phyloP scores from a whole-genome alignment of 2,329 filamentous ascomycete genomes.

The Arthrinium puccinioides region DNA sequence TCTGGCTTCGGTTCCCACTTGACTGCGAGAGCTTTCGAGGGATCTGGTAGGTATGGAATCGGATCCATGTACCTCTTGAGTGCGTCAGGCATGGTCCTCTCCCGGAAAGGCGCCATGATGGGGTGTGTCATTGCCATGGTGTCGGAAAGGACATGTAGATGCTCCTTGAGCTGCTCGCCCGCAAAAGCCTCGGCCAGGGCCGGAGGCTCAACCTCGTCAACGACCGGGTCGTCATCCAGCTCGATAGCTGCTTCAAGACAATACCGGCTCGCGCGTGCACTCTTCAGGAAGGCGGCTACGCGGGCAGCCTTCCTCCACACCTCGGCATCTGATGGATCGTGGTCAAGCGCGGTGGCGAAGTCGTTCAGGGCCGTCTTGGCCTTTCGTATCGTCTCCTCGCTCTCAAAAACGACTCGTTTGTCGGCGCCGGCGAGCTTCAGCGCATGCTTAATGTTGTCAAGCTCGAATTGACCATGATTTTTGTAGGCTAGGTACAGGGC shows the following conservation, averaged over 20 bases:
- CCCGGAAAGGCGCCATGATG: constrained; percentile 49
- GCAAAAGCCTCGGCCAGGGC: constrained; percentile 57
- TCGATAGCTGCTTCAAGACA: constrained; percentile 61
- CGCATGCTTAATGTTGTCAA: constrained; percentile 63
- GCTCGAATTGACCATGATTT: constrained; percentile 83
- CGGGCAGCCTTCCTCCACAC: constrained; percentile 55
- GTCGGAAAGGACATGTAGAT: constrained; percentile 47
- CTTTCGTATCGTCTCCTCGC: constrained; percentile 27
- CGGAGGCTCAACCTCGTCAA: constrained; percentile 54
- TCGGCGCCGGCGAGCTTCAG: constrained; percentile 23
- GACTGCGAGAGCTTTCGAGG: constrained; percentile 25
- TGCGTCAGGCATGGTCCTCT: constrained; percentile 40
- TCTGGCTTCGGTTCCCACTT: constrained; percentile 11
- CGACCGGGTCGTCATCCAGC: constrained; percentile 57
- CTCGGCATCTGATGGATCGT: constrained; percentile 61
- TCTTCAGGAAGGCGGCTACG: constrained; percentile 50
- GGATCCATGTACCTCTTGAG: constrained; percentile 52
- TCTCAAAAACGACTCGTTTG: constrained; percentile 24
- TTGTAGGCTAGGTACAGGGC: constrained; percentile 92
- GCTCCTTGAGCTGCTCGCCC: constrained; percentile 52
- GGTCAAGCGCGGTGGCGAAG: constrained; percentile 52
- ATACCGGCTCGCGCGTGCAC: constrained; percentile 49
- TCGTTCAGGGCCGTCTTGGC: constrained; percentile 44
- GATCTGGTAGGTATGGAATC: constrained; percentile 53
- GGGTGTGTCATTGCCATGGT: constrained; percentile 52